These are phyloP conservation scores for Ophiostoma ulmi DNA, from an alignment of 2,329 filamentous ascomycete species.

Conservation along the genomic window DNA sequence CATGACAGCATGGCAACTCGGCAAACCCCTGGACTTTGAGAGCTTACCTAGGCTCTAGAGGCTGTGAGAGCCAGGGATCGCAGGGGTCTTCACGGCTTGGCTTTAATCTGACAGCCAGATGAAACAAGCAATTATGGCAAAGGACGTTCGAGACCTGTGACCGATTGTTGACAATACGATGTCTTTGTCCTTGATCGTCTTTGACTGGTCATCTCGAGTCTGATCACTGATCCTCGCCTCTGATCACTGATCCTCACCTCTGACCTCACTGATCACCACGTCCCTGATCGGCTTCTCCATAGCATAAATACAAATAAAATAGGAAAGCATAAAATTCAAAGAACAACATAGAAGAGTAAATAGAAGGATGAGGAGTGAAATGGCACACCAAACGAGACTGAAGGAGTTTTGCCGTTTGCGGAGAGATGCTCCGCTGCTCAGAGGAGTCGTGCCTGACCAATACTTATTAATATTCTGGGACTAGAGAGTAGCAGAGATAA, in stretches of 20 bases:
- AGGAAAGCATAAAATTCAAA: neutral
- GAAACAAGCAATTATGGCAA: neutral
- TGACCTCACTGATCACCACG: neutral
- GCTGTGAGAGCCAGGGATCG: neutral
- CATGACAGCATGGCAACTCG: neutral
- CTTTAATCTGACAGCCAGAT: slow-evolving; percentile 2
- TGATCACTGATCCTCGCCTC: neutral
- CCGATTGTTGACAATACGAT: neutral
- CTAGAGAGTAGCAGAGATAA: neutral
- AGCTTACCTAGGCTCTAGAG: too few relatives aligned
- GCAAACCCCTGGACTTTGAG: neutral
- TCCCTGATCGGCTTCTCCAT: neutral
- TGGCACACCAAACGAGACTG: neutral
- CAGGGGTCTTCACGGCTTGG: neutral
- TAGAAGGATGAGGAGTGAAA: neutral
- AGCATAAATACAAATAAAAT: neutral
- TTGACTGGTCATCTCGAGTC: neutral
- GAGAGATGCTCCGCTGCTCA: neutral
- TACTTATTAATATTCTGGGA: neutral
- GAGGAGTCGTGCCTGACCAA: neutral
- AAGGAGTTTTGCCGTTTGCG: neutral
- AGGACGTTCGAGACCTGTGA: neutral
- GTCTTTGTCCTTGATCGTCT: neutral
- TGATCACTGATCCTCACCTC: neutral
- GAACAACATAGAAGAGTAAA: neutral